These are phyloP conservation scores for Teunomyces atbi DNA, from an alignment of 805 yeast genomes.

Conservation along the genomic window DNA sequence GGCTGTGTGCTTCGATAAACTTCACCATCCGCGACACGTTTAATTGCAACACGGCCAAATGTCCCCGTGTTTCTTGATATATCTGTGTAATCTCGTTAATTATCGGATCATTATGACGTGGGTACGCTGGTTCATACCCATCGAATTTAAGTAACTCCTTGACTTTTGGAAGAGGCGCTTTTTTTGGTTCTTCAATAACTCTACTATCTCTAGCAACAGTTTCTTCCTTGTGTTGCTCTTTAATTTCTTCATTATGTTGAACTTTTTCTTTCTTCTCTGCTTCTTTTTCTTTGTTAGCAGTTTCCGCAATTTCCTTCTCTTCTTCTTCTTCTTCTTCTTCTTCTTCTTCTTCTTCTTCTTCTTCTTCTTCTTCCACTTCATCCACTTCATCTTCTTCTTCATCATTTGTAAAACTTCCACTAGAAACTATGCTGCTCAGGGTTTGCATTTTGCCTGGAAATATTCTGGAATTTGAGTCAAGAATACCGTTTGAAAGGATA, in stretches of 20 bases:
- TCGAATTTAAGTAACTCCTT: conserved; percentile 13
- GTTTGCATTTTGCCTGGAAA: background rate
- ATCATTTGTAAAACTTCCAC: background rate
- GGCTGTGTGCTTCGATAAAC: conserved; percentile 11
- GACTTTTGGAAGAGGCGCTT: background rate
- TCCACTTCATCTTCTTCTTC: conserved; percentile 5
- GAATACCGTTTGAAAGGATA: background rate
- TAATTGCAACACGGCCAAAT: conserved; percentile 18
- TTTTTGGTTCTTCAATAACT: background rate
- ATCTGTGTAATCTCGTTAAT: conserved; percentile 20
- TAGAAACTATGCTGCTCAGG: background rate
- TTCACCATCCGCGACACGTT: conserved; percentile 16
- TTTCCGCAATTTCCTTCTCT: background rate
- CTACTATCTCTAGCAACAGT: conserved; percentile 7
- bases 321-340: conserved; percentile 7
- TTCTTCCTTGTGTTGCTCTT: background rate
- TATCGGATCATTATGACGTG: conserved; percentile 8
- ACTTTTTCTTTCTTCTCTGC: conserved; percentile 7
- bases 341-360: conserved; percentile 6
- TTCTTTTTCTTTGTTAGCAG: conserved; percentile 2
- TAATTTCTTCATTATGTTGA: background rate
- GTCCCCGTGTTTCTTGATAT: conserved; percentile 24
- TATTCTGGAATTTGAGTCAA: background rate
- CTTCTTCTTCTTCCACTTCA: conserved; percentile 8
- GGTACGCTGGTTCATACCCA: conserved; percentile 11